Percentiles rank a stretch among this genome's conserved stretches.
These are phyloP conservation scores for Agrocybe pediades DNA, from an alignment of 768 basidiomycete species.

Conservation along the genomic window DNA sequence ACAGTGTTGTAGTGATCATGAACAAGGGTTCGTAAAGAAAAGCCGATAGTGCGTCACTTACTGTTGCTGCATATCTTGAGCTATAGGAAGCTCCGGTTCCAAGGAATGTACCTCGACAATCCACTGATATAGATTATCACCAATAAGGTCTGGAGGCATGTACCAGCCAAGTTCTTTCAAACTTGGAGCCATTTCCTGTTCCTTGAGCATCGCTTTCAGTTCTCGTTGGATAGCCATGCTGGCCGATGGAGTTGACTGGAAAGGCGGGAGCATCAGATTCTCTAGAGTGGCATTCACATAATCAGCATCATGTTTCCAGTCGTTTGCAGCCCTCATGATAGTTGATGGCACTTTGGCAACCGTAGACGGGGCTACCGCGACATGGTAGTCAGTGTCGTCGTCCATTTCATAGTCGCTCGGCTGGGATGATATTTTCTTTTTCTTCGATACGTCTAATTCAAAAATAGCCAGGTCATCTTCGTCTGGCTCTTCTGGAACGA, in stretches of 20 bases:
- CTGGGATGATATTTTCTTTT: constrained; percentile 13
- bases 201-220: constrained; percentile 59
- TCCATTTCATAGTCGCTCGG: constrained; percentile 25
- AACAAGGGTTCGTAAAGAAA: no score
- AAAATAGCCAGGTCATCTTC: constrained; percentile 52
- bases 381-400: constrained; percentile 31
- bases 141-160: constrained; percentile 64
- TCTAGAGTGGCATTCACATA: constrained; percentile 48
- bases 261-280: constrained; percentile 61
- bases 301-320: constrained; percentile 56
- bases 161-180: constrained; percentile 70
- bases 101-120: constrained; percentile 75
- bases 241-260: constrained; percentile 53
- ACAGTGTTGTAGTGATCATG: no score
- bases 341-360: no score
- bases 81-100: constrained; percentile 59
- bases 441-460: constrained; percentile 23
- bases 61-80: constrained; percentile 57
- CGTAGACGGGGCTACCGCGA: constrained; percentile 18
- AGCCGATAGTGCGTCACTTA: no score
- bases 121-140: constrained; percentile 73
- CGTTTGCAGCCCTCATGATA: no score
- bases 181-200: constrained; percentile 49
- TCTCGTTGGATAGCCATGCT: constrained; percentile 63
- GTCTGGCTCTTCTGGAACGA: constrained; percentile 46